phyloP scores from a whole-genome alignment of 768 basidiomycete genomes.

The Suillus bovinus region DNA sequence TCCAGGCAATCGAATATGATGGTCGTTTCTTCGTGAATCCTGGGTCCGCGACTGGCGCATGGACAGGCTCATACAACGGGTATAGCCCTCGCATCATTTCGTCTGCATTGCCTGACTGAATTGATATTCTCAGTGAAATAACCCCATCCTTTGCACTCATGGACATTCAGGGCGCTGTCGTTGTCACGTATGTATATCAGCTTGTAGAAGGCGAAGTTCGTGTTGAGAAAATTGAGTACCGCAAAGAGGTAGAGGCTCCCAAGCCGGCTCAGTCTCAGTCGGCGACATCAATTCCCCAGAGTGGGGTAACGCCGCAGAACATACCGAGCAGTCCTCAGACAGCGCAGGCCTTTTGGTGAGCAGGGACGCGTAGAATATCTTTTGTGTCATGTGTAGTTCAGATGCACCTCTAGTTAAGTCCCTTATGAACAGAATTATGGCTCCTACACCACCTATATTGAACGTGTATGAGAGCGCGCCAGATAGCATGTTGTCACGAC shows the following conservation, averaged over 20 bases:
- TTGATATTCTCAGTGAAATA: slow-evolving; percentile 56
- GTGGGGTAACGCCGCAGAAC: slow-evolving; percentile 50
- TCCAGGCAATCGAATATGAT: slow-evolving; percentile 92
- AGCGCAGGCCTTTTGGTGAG: slow-evolving; percentile 9
- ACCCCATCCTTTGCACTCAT: slow-evolving; percentile 95
- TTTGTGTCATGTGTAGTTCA: not conserved
- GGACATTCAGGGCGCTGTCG: slow-evolving; percentile 96
- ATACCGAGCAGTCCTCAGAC: slow-evolving; percentile 37
- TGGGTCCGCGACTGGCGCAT: slow-evolving; percentile 93
- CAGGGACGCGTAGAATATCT: not conserved
- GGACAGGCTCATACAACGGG: slow-evolving; percentile 57
- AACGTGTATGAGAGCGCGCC: not conserved
- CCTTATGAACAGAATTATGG: not conserved
- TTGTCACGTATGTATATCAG: slow-evolving; percentile 97
- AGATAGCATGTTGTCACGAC: not conserved
- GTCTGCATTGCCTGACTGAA: not conserved
- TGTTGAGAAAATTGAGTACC: slow-evolving; percentile 89
- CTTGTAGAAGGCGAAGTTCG: slow-evolving; percentile 91
- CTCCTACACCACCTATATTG: not conserved
- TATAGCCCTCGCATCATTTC: not conserved
- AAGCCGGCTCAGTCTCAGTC: slow-evolving; percentile 37
- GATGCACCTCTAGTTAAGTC: not conserved
- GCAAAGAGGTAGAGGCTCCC: slow-evolving; percentile 54
- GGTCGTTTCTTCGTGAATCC: slow-evolving; percentile 95
- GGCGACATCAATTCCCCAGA: slow-evolving; percentile 36